Evolutionary conservation across 306 rosid genomes (phyloP).

Genomic region (Styphnolobium japonicum): DNA sequence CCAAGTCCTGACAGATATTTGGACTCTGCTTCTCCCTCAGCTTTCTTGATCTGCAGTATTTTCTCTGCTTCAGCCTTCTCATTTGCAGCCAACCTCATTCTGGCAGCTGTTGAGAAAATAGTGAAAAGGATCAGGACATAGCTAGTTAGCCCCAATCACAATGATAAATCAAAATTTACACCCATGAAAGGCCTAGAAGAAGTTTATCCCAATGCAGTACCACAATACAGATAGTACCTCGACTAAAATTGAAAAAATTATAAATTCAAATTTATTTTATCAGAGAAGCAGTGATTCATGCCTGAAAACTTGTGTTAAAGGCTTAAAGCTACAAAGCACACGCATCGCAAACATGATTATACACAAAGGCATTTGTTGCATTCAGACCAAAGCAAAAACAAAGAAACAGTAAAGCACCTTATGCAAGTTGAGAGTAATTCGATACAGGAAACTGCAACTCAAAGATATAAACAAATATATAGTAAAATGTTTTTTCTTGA

Average conservation of each 20-base stretch:
- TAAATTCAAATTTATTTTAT: neutral
- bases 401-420: neutral
- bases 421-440: neutral
- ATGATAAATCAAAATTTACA: neutral
- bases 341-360: neutral
- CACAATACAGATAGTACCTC: neutral
- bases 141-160: neutral
- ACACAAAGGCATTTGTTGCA: neutral
- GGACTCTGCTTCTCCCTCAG: slow-evolving; percentile 78
- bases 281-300: neutral
- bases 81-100: slow-evolving; percentile 62
- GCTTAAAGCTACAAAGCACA: neutral
- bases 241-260: neutral
- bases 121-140: neutral
- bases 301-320: neutral
- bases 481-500: neutral
- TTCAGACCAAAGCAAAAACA: neutral
- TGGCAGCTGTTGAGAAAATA: slow-evolving; percentile 50
- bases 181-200: neutral
- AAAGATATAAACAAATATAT: neutral
- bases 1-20: slow-evolving; percentile 75
- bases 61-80: slow-evolving; percentile 82
- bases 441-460: neutral
- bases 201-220: neutral
- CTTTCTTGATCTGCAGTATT: slow-evolving; percentile 66